phyloP scores from a whole-genome alignment of 768 basidiomycete species.

The Leccinum obscurum region DNA sequence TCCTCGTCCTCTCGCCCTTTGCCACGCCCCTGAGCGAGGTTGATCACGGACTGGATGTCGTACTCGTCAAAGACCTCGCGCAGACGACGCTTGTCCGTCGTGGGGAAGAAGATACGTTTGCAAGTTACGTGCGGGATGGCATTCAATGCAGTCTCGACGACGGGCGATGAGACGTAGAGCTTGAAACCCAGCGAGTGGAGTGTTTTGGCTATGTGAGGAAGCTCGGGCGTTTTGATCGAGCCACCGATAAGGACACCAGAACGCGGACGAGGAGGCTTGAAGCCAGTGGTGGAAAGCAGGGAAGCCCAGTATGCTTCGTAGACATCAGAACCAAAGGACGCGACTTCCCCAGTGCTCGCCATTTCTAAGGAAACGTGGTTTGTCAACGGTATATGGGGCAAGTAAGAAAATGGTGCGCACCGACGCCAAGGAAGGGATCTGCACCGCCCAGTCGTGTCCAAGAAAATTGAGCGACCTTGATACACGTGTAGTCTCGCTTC shows the following conservation, averaged over 20 bases:
- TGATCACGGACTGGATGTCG: slow-evolving; percentile 93
- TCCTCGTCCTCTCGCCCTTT: slow-evolving; percentile 83
- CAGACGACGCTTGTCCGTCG: slow-evolving; percentile 92
- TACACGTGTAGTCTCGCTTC: slow-evolving; percentile 86
- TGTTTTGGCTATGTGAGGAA: slow-evolving; percentile 76
- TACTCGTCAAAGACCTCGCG: slow-evolving; percentile 92
- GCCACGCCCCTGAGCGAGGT: slow-evolving; percentile 82
- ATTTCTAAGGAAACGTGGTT: slow-evolving; percentile 58
- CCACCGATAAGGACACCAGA: slow-evolving; percentile 94
- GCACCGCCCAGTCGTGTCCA: slow-evolving; percentile 97
- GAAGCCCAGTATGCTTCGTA: slow-evolving; percentile 97
- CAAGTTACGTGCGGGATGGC: slow-evolving; percentile 71
- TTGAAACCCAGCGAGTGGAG: slow-evolving; percentile 91
- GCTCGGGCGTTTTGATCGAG: slow-evolving; percentile 84
- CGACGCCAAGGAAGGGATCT: slow-evolving; percentile 95
- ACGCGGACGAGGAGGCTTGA: slow-evolving; percentile 82
- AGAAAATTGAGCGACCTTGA: slow-evolving; percentile 98
- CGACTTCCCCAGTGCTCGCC: slow-evolving; percentile 98
- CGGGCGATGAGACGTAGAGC: slow-evolving; percentile 82
- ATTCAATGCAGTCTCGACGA: slow-evolving; percentile 82
- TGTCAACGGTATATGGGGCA: slow-evolving; percentile 3
- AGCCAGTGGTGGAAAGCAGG: slow-evolving; percentile 92
- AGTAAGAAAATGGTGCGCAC: slow-evolving; percentile 45
- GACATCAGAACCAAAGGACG: slow-evolving; percentile 90
- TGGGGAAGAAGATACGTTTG: slow-evolving; percentile 95